Evolutionary conservation across 257 asterid species (phyloP), one percentile per base, ranked within the genome.

Genomic region (Ajuga chamaepitys): DNA sequence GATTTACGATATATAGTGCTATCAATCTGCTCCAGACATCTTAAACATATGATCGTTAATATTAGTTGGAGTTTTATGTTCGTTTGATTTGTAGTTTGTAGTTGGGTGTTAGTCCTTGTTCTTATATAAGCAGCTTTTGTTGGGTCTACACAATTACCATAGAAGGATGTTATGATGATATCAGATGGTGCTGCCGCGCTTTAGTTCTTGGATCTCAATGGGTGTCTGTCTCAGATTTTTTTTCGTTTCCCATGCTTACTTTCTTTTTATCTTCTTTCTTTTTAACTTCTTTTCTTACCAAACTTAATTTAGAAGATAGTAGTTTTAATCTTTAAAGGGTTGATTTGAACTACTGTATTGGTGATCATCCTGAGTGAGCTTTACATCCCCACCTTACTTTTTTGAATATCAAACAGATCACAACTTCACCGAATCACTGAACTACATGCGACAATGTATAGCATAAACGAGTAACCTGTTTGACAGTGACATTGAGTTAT

Each of bases 381-480:
- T 10, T 51, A 17, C 30, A n/a, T n/a, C n/a, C 6, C 34, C 57
- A 34, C 11, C 4, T 41, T 35, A 32, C 13, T 54, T 24, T 10
- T n/a, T 22, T 65, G 32, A 58, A 10, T 18, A 58, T 44, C 38
- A 28, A 26, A 54, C 51, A 16, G 51, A 38, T 34, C 28, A 56
- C 21, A 47, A 71, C 14, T 12, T 54, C 59, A 16, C 17, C n/a
- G n/a, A n/a, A n/a, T n/a, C n/a, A n/a, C n/a, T 64, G 64, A 66
- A 38, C 28, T 18, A 0, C 45, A 21, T 9, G 11, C 17, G 11
- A 56, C 17, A 26, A 13, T 51, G 55, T 47, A 45, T 32, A 24
- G 26, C 18, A 30, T 59, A 16, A 9, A 30, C 28, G 64, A 59
- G 48, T 51, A 34, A 21, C 40, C 8, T 55, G 40, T n/a, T n/a